Evolutionary conservation across 768 basidiomycete species (phyloP).

Genomic region (Cubamyces sp.): DNA sequence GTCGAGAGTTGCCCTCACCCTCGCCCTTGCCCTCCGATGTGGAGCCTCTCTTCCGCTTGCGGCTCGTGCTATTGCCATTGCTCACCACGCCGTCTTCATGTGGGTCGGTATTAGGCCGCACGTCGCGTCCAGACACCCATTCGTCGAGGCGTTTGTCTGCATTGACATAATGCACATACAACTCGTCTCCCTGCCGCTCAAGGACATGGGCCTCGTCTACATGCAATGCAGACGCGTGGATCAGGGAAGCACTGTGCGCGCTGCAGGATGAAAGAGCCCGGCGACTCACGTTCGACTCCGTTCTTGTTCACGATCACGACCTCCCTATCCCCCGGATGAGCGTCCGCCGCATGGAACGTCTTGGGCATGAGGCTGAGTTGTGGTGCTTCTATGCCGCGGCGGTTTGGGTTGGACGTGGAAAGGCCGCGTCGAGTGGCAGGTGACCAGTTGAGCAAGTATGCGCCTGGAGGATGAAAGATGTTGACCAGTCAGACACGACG

Average conservation of each 20-base stretch:
- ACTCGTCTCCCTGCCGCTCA: slow-evolving; percentile 51
- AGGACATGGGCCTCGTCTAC: slow-evolving; percentile 56
- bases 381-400: slow-evolving; percentile 11
- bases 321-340: slow-evolving; percentile 19
- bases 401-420: not conserved
- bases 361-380: slow-evolving; percentile 24
- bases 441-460: slow-evolving; percentile 5
- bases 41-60: slow-evolving; percentile 34
- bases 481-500: not conserved
- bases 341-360: slow-evolving; percentile 13
- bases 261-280: slow-evolving; percentile 1
- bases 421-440: not conserved
- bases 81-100: slow-evolving; percentile 30
- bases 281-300: slow-evolving; percentile 26
- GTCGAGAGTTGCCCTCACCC: not conserved
- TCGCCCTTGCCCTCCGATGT: slow-evolving; percentile 11
- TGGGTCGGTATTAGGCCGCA: slow-evolving; percentile 38
- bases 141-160: slow-evolving; percentile 76
- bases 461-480: not conserved
- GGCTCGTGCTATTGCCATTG: slow-evolving; percentile 28
- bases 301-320: slow-evolving; percentile 27
- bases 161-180: slow-evolving; percentile 74
- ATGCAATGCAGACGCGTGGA: not conserved
- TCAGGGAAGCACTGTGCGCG: not conserved
- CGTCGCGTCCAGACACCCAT: slow-evolving; percentile 59